Percentiles rank a stretch among this genome's conserved stretches.
Conservation (phyloP, 768 basidiomycete genomes). For the Kwoniella dendrophila region DNA sequence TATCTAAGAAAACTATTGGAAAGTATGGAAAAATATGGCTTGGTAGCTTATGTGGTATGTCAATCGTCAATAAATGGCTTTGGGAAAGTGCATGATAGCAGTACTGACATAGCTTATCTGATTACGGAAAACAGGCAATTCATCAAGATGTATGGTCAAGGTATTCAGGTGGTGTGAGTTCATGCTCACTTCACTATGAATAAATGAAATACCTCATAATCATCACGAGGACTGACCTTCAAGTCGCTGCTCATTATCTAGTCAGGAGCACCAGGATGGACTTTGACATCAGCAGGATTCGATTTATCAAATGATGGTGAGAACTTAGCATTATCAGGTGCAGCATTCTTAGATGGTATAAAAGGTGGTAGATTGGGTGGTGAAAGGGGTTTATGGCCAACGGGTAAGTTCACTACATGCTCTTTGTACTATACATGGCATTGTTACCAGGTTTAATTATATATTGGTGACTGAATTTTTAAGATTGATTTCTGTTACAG, state of each 20-base stretch:
- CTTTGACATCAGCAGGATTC: slow-evolving; percentile 80
- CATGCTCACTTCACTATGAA: neutral
- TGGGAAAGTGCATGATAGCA: slow-evolving; percentile 55
- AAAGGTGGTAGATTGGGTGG: slow-evolving; percentile 67
- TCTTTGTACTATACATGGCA: no score
- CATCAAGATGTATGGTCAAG: slow-evolving; percentile 98
- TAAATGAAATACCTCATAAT: neutral
- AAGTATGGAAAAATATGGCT: slow-evolving; percentile 46
- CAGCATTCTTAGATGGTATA: slow-evolving; percentile 84
- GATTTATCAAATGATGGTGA: slow-evolving; percentile 63
- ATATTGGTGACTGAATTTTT: neutral
- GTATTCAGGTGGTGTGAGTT: slow-evolving; percentile 72
- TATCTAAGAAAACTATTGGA: slow-evolving; percentile 69
- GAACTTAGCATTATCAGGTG: slow-evolving; percentile 75
- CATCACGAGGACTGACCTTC: neutral
- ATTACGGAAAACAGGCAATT: slow-evolving; percentile 53
- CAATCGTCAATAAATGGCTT: slow-evolving; percentile 62
- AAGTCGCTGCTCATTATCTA: slow-evolving; percentile 6
- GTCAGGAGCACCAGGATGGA: slow-evolving; percentile 97
- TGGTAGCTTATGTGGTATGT: slow-evolving; percentile 52
- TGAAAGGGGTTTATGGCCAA: slow-evolving; percentile 87
- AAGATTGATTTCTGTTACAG: slow-evolving; percentile 9
- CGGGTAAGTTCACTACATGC: slow-evolving; percentile 58
- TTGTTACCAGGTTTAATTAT: neutral
- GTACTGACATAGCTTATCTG: neutral